Percentiles rank a stretch among this genome's conserved stretches.
Evolutionary conservation across 768 basidiomycete genomes (phyloP).

Genomic region (Cystofilobasidium macerans): DNA sequence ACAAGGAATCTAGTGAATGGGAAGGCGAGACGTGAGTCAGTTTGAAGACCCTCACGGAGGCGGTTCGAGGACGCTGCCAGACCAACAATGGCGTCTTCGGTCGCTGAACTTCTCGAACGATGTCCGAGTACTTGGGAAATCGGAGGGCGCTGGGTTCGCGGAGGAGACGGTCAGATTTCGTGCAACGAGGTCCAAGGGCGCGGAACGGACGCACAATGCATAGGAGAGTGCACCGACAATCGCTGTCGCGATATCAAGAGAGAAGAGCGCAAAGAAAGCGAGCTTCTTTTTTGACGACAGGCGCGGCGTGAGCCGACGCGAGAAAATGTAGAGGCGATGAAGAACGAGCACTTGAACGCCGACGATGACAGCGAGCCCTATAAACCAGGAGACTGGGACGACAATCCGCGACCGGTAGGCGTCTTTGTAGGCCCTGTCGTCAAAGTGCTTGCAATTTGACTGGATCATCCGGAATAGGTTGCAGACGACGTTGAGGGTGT

Average conservation of each 20-base stretch:
- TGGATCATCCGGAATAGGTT: not conserved
- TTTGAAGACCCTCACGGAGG: not conserved
- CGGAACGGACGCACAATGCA: not conserved
- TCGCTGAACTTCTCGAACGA: not conserved
- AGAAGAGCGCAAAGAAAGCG: not conserved
- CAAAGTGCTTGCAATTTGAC: not conserved
- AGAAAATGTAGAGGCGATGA: not conserved
- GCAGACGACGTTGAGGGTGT: not conserved
- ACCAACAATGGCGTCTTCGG: too few relatives aligned
- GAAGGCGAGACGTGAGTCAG: not conserved
- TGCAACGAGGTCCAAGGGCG: not conserved
- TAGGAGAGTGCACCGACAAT: not conserved
- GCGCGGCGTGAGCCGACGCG: not conserved
- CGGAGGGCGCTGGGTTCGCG: not conserved
- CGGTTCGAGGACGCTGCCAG: too few relatives aligned
- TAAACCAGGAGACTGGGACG: not conserved
- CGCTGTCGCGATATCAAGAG: not conserved
- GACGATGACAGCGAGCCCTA: not conserved
- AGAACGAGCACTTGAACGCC: not conserved
- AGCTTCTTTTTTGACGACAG: not conserved
- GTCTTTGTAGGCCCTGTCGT: not conserved
- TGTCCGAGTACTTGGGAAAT: not conserved
- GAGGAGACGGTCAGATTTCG: not conserved
- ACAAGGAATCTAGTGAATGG: not conserved
- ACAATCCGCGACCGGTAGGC: not conserved